Evolutionary conservation across 164 flowering plant genomes (phyloP), one percentile per base, ranked within the genome.

Genomic region (Berberis thunbergii): DNA sequence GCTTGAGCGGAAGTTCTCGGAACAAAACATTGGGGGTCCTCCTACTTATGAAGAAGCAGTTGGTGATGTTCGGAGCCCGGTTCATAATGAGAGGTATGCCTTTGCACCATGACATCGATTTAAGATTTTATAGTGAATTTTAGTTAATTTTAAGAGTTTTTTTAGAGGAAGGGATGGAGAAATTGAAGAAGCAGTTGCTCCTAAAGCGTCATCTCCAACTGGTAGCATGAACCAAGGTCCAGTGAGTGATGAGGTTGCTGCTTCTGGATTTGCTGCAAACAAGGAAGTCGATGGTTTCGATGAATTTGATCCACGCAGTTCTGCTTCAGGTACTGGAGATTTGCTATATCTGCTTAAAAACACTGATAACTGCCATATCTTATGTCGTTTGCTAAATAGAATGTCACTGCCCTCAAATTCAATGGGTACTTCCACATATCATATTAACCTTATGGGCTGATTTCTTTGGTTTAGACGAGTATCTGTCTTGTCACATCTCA

Each of bases 1-100:
- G 59, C 75, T 77, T 70, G 90, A 82, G 43, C 76, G 84, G 46
- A 89, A 81, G 68, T 78, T 65, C 73, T 84, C 97, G 69, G 97
- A 87, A 53, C 95, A 84, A 75, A 85, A 82, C 69, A 69, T 75
- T 67, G 86, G 85, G 66, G 89, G 81, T 54, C 97, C 98, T 63
- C 99, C 99, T 65, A 85, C 91, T 70, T 95, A 91, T 75, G 98
- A 95, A 70, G 98, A 88, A 59, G 91, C 83, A 64, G 77, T 86
- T 26, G 75, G 70, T 67, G 84, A 79, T 44, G 74, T 77, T 63
- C 85, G 71, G 54, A 83, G 83, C 68, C 86, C 91, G 49, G 76
- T 64, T 54, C 71, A 78, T 39, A 75, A 76, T 77, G 95, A 86
- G 67, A 88, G 97, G 99, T 95, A 77, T 59, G 44, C 2, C 12